phyloP scores from a whole-genome alignment of 1,284 basidiomycete genomes.

The Psilocybe mexicana region DNA sequence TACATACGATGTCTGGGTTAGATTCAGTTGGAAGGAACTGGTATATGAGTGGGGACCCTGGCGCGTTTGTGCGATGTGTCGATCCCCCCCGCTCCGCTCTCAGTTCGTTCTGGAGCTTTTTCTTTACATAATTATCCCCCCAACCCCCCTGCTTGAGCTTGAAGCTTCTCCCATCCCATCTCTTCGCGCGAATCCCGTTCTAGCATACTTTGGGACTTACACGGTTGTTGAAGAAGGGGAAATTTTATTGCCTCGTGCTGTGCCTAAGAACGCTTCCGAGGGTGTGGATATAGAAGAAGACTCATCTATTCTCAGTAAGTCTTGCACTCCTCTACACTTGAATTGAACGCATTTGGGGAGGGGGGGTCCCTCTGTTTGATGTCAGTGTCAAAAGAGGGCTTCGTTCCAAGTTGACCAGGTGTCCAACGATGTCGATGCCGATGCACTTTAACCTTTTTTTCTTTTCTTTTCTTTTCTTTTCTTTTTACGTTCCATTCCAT shows the following conservation, averaged over 20 bases:
- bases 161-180: not conserved
- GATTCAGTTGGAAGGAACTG: not conserved
- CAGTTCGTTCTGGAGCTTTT: too few species aligned
- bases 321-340: not conserved
- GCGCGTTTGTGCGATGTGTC: not conserved
- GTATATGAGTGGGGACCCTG: not conserved
- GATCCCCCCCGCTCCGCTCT: too few species aligned
- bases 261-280: conserved; percentile 8
- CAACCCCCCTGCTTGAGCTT: too few species aligned
- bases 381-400: conserved; percentile 5
- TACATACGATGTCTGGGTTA: conserved; percentile 9
- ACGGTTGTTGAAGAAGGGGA: not conserved
- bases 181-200: conserved; percentile 9
- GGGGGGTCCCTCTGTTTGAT: too few species aligned
- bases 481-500: conserved; percentile 12
- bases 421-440: conserved; percentile 9
- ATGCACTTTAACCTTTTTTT: conserved; percentile 6
- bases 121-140: too few species aligned
- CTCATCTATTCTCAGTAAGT: conserved; percentile 12
- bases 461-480: conserved; percentile 7
- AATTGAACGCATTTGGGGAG: conserved; percentile 6
- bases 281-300: conserved; percentile 11
- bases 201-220: not conserved
- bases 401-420: conserved; percentile 25
- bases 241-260: conserved; percentile 13